Evolutionary conservation across 805 yeast species (phyloP).

Genomic region (Ogataea paraovalis): DNA sequence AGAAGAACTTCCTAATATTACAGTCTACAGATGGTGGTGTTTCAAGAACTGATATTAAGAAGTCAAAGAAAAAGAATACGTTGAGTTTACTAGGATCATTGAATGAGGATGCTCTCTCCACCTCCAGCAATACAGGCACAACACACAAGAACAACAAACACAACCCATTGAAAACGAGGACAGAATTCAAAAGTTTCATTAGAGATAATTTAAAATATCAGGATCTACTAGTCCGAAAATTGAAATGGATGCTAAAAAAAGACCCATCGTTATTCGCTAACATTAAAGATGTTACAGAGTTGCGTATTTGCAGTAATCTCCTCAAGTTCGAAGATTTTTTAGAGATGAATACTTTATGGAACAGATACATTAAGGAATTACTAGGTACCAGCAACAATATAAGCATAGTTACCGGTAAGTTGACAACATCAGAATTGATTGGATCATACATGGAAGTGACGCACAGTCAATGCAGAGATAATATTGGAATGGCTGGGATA

Average conservation of each 20-base stretch:
- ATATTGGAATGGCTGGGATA: slow-evolving; percentile 66
- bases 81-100: slow-evolving; percentile 10
- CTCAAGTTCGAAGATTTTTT: slow-evolving; percentile 45
- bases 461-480: slow-evolving; percentile 50
- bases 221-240: slow-evolving; percentile 32
- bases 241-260: slow-evolving; percentile 27
- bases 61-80: slow-evolving; percentile 12
- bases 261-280: slow-evolving; percentile 20
- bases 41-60: slow-evolving; percentile 13
- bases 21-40: slow-evolving; percentile 34
- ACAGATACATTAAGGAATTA: slow-evolving; percentile 57
- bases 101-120: slow-evolving; percentile 2
- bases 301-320: slow-evolving; percentile 21
- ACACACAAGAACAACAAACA: slow-evolving; percentile 21
- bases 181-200: slow-evolving; percentile 41
- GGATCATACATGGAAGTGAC: slow-evolving; percentile 66
- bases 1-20: slow-evolving; percentile 42
- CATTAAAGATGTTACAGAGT: slow-evolving; percentile 18
- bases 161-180: slow-evolving; percentile 29
- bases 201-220: slow-evolving; percentile 37
- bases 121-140: not conserved
- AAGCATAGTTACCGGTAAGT: slow-evolving; percentile 42
- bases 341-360: slow-evolving; percentile 67
- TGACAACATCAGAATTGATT: slow-evolving; percentile 75
- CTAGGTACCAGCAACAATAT: slow-evolving; percentile 32